Conservation (phyloP, 2,329 filamentous ascomycete genomes). For the Didymella lethalis region DNA sequence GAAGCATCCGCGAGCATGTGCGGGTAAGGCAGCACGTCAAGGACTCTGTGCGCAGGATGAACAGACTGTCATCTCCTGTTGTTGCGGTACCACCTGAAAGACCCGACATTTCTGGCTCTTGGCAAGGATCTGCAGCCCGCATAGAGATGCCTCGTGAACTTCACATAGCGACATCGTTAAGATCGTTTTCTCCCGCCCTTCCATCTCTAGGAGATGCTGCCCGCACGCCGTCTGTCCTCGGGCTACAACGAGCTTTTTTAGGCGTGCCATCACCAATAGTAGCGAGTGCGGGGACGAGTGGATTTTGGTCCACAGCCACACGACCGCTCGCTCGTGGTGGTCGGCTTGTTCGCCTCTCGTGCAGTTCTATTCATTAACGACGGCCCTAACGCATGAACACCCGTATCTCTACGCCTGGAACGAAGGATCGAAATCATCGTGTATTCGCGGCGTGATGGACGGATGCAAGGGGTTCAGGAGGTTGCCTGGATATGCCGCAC, state of each 20-base stretch:
- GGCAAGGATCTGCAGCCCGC: constrained; percentile 23
- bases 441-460: constrained; percentile 27
- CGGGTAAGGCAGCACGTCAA: constrained; percentile 31
- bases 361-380: neutral
- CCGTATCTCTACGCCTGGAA: neutral
- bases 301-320: neutral
- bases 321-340: constrained; percentile 1
- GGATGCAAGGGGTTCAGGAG: constrained; percentile 36
- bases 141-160: constrained; percentile 32
- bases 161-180: constrained; percentile 27
- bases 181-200: constrained; percentile 28
- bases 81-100: constrained; percentile 39
- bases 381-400: neutral
- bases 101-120: constrained; percentile 29
- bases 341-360: neutral
- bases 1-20: constrained; percentile 37
- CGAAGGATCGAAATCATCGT: constrained; percentile 2
- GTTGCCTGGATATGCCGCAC: constrained; percentile 28
- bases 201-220: constrained; percentile 21
- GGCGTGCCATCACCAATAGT: constrained; percentile 6
- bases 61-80: constrained; percentile 33
- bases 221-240: constrained; percentile 10
- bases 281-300: constrained; percentile 1
- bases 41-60: constrained; percentile 34
- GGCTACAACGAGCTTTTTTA: neutral